Evolutionary conservation across 2,329 filamentous ascomycete species (phyloP).

Genomic region (Fusarium domesticum): DNA sequence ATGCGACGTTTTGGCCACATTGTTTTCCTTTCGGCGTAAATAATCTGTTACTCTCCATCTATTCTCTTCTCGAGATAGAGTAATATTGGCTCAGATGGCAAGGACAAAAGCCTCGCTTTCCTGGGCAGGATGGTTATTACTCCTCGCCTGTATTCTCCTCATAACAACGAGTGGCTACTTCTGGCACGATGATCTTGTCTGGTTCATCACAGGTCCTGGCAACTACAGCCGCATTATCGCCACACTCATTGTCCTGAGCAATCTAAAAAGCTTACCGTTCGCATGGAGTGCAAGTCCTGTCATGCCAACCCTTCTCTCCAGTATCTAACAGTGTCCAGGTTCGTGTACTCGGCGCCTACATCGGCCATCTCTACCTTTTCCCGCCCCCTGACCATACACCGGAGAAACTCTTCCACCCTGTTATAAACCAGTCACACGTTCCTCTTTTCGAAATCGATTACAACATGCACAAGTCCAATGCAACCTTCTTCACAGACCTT

Average conservation of each 20-base stretch:
- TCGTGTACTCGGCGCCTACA: not conserved
- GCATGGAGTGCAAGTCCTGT: not conserved
- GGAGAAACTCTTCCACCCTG: not conserved
- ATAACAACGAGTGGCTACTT: too few species aligned
- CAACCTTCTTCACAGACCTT: slow-evolving; percentile 7
- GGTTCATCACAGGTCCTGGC: not conserved
- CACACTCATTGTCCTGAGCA: not conserved
- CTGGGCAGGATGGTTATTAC: too few species aligned
- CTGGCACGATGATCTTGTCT: not conserved
- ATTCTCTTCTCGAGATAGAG: too few species aligned
- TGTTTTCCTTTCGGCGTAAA: too few species aligned
- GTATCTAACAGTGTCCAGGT: not conserved
- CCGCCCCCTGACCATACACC: not conserved
- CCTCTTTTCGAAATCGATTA: slow-evolving; percentile 6
- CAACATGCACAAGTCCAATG: slow-evolving; percentile 9
- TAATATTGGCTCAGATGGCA: too few species aligned
- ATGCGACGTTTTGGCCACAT: too few species aligned
- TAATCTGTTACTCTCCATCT: too few species aligned
- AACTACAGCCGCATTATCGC: not conserved
- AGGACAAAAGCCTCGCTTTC: too few species aligned
- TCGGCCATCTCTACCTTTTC: not conserved
- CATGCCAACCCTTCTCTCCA: too few species aligned
- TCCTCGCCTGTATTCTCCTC: too few species aligned
- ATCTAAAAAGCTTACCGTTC: not conserved
- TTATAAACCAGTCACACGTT: not conserved